Base-by-base conservation (phyloP, 2,329 filamentous ascomycete genomes). In the Fusarium subglutinans region DNA sequence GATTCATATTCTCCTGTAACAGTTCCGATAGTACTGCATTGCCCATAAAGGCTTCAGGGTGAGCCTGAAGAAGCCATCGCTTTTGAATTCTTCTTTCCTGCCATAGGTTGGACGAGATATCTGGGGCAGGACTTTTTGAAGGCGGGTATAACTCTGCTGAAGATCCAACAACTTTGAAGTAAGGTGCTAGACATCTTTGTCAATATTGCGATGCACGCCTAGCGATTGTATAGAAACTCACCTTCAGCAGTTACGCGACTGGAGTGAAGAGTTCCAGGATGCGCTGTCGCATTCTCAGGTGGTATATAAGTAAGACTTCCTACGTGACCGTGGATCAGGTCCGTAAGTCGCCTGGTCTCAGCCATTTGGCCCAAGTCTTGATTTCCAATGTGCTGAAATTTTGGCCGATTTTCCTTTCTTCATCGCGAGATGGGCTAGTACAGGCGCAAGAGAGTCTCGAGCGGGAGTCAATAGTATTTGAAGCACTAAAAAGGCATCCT, bases 31-130 rank as follows among this genome's bases (percentile, higher is more conserved):
- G 69, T 9, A 74, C 78, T 1, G 78, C 74, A 40, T 83, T 82
- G 28, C 83, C 84, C 56, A 85, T 77, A 59, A 83, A 83, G 6
- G 86, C 86, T 66, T 89, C 87, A 2, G 89, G 88, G n/a, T 87
- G 82, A 38, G 81, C 80, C 47, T 86, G 86, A 50, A 85, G 77
- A 8, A 90, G 83, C 87, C 87, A 90, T 80, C 82, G 82, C 55
- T 81, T 81, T 65, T 88, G 86, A 9, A 78, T 69, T 64, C 80
- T 76, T 30, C 81, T 77, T 71, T 79, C 77, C 62, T 78, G 63
- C 78, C 79, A 81, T 8, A 80, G 65, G 7, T 74, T 74, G 11
- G 79, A 78, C n/a, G 77, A 75, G 26, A 60, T 44, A 17, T 77
- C 68, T 1, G 78, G 77, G 12, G 72, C n/a, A 17, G 70, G 59